Base-by-base conservation (phyloP, 179 eudicot species). In the Beta corolliflora region DNA sequence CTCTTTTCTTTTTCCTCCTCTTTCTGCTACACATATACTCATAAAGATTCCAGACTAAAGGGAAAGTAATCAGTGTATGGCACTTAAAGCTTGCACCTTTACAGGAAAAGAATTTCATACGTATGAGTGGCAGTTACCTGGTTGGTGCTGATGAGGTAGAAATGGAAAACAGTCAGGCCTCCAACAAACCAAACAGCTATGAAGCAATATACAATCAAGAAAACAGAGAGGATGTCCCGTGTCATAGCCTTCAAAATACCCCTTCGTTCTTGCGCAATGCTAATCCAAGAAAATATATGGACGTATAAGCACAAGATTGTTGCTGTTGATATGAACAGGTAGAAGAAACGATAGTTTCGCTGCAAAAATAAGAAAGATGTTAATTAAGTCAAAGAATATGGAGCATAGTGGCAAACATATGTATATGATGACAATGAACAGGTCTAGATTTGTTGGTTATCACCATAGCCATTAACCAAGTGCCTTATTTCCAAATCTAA, bases 281-380 rank as follows among this genome's bases (percentile, higher is more conserved):
- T 83, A 68, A 93, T 72, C 95, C 89, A 91, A 14, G 91, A 91
- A 79, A 92, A 86, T 45, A 83, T 74, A 56, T 92, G 96, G 13
- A 93, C 93, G 68, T 91, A 95, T 75, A 90, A 14, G 90, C 99
- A 93, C 81, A 95, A 88, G 59, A 88, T 80, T 58, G 95, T 95
- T 50, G 98, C 88, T 16, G 98, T 90, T 63, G 83, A 73, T 72
- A 95, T 88, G 80, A 95, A 95, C 91, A 93, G 66, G 87, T 86
- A 88, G 90, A 92, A 95, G 90, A 85, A 90, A 60, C 97, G 94
- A 79, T 95, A 93, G 84, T 95, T 95, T 46, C 99, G 89, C 99
- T 95, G 99, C 91, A 91, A 80, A 68, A 70, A 66, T 71, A 85
- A 71, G 64, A 81, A 80, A 73, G 23, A 54, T 50, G 3, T 58